phyloP scores from a whole-genome alignment of 2,329 filamentous ascomycete genomes.

The Thelonectria olida region DNA sequence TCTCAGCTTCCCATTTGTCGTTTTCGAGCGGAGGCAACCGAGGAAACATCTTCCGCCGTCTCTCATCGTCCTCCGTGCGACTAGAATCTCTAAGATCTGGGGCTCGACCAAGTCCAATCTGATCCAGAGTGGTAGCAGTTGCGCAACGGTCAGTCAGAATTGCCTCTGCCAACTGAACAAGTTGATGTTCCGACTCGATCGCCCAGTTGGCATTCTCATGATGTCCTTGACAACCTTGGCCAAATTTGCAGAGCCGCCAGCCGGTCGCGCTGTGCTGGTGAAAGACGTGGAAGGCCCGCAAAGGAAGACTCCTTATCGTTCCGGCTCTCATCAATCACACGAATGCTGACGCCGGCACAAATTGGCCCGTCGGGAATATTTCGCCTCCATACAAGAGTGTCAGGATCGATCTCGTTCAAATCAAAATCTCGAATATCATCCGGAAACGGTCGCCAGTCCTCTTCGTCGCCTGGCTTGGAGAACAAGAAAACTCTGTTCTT shows the following conservation, averaged over 20 bases:
- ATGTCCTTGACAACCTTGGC: not conserved
- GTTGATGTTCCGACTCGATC: not conserved
- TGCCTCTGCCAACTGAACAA: not conserved
- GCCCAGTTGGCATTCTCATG: not conserved
- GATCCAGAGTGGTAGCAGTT: not conserved
- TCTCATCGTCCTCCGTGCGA: not conserved
- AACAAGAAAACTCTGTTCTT: not conserved
- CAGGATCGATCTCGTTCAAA: not conserved
- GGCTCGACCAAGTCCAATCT: not conserved
- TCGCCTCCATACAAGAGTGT: not conserved
- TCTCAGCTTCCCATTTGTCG: not conserved
- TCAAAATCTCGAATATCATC: not conserved
- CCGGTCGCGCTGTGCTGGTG: not conserved
- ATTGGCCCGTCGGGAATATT: slow-evolving; percentile 1
- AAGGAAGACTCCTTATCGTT: not conserved
- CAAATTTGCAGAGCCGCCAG: not conserved
- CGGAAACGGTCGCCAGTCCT: not conserved
- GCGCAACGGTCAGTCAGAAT: not conserved
- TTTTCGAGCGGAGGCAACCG: not conserved
- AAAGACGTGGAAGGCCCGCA: slow-evolving; percentile 7
- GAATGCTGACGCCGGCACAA: not conserved
- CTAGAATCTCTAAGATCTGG: not conserved
- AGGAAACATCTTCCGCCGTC: not conserved
- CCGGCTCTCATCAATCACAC: not conserved
- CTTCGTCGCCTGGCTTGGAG: not conserved